Percentiles rank a stretch among this genome's conserved stretches.
Evolutionary conservation across 2,329 filamentous ascomycete genomes (phyloP).

Genomic region (Fusarium ambrosium): DNA sequence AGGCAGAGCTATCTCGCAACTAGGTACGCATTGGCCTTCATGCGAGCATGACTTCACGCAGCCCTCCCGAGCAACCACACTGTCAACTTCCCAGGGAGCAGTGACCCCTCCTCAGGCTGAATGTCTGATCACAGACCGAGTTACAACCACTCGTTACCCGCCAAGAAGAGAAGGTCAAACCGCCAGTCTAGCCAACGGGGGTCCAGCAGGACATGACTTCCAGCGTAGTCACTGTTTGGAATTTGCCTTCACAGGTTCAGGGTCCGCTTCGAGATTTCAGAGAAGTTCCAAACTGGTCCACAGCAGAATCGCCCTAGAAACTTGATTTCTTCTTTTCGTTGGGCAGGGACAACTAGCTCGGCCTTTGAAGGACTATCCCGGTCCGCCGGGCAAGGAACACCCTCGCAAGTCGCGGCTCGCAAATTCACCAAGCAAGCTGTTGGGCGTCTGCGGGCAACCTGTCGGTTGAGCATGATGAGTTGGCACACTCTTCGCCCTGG

Average conservation of each 20-base stretch:
- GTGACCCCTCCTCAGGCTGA: slow-evolving; percentile 7
- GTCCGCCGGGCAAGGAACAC: slow-evolving; percentile 28
- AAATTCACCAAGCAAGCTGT: slow-evolving; percentile 13
- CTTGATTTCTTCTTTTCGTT: slow-evolving; percentile 39
- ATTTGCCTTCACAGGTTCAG: slow-evolving; percentile 4
- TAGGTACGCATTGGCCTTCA: slow-evolving; percentile 22
- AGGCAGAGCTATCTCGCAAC: not conserved
- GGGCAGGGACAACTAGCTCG: slow-evolving; percentile 37
- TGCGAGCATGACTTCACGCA: slow-evolving; percentile 15
- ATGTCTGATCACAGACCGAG: slow-evolving; percentile 4
- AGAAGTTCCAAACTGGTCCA: slow-evolving; percentile 21
- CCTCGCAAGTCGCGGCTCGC: slow-evolving; percentile 27
- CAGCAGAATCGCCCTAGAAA: slow-evolving; percentile 31
- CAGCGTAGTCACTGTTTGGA: slow-evolving; percentile 9
- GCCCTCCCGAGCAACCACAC: slow-evolving; percentile 4
- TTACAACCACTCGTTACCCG: slow-evolving; percentile 7
- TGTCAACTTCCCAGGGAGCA: slow-evolving; percentile 11
- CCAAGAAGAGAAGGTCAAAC: slow-evolving; percentile 2
- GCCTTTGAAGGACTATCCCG: slow-evolving; percentile 34
- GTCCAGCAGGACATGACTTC: slow-evolving; percentile 5
- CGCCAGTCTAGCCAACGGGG: not conserved
- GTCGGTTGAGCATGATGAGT: slow-evolving; percentile 30
- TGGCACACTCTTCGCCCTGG: slow-evolving; percentile 24
- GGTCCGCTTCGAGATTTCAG: slow-evolving; percentile 15
- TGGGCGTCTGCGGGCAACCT: slow-evolving; percentile 16